Base-by-base conservation (phyloP, 306 rosid genomes). In the Cucurbita maxima region DNA sequence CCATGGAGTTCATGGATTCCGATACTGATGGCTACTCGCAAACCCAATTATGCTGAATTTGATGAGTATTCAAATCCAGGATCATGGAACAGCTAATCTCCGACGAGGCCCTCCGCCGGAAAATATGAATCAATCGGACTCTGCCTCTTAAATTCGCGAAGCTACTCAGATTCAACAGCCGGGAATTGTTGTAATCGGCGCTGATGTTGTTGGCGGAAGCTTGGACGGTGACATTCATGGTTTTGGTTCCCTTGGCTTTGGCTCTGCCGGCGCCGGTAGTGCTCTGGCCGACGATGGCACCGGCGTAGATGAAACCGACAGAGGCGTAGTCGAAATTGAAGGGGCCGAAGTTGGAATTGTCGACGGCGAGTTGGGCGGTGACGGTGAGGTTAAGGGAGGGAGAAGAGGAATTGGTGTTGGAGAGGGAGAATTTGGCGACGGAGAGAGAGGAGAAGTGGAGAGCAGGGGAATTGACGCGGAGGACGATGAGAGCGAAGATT, bases 331-430 rank as follows among this genome's bases (percentile, higher is more conserved):
- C 83, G 25, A 80, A 88, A n/a, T 48, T 14, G 71, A 85, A 82
- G 18, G 69, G 69, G 1, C 91, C 93, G 16, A 78, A 87, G 72
- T 93, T 93, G 0, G 83, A 81, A 58, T 93, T 93, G 44, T 56
- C 15, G 22, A 88, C 74, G 2, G 69, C 18, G 11, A 93, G 7
- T 22, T 55, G 43, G 1, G 87, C 76, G 10, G 71, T 11, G 12
- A 90, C 3, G 1, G 86, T 81, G 1, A 82, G 81, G 22, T 84
- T 88, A 16, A 87, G 70, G 0, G 82, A 79, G 0, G 75, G 20
- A 0, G 88, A 74, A 5, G 88, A 58, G 1, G 81, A 58, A 19
- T 50, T 52, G 0, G 70, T 1, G 74, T 2, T 3, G 59, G 1
- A 11, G 15, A 70, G 25, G 15, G 70, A 48, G 22, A 82, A 76